Evolutionary conservation across 2,329 filamentous ascomycete species (phyloP).

Genomic region (Pseudogymnoascus sp.): DNA sequence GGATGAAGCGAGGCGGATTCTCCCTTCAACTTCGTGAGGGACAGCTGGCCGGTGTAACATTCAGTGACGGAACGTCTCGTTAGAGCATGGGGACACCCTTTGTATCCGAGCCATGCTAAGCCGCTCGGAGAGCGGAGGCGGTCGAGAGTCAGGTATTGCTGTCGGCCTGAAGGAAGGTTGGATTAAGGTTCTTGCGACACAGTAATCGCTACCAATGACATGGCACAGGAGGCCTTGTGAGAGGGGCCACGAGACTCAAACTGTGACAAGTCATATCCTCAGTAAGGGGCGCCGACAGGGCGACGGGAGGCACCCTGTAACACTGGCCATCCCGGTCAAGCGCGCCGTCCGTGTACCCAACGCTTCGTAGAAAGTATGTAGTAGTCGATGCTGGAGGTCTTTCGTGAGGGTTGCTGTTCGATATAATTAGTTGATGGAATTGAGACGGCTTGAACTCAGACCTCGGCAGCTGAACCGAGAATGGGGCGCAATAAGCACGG

Average conservation of each 20-base stretch:
- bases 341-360: background rate
- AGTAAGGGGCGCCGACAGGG: background rate
- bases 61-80: background rate
- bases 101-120: background rate
- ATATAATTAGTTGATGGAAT: background rate
- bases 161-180: conserved; percentile 1
- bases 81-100: background rate
- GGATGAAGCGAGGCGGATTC: background rate
- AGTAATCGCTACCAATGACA: background rate
- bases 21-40: background rate
- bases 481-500: background rate
- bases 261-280: background rate
- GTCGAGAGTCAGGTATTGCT: background rate
- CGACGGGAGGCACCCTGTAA: background rate
- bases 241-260: conserved; percentile 4
- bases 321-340: background rate
- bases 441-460: background rate
- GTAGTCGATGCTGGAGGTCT: background rate
- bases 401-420: background rate
- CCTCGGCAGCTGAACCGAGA: conserved; percentile 1
- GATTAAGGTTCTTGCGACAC: conserved; percentile 1
- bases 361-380: background rate
- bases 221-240: background rate
- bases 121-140: background rate
- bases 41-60: background rate